These are phyloP conservation scores for Saposhnikovia divaricata DNA, from an alignment of 129 eudicot species.

Conservation along the genomic window DNA sequence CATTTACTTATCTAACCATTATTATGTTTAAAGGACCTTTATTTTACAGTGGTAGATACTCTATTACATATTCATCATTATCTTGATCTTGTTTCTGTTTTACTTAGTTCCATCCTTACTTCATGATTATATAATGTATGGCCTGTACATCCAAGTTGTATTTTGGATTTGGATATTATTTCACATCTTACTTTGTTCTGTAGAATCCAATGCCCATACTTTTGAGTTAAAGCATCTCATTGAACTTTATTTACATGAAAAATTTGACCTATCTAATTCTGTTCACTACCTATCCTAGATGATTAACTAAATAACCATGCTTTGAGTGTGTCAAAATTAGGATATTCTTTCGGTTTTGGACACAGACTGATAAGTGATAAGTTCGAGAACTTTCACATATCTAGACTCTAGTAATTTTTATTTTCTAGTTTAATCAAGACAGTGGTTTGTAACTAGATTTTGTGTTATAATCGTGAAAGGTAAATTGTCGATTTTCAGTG, in stretches of 20 bases:
- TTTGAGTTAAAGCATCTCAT: constrained; percentile 11
- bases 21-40: background rate
- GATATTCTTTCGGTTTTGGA: background rate
- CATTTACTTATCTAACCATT: background rate
- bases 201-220: constrained; percentile 41
- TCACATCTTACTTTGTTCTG: constrained; percentile 7
- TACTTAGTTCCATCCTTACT: background rate
- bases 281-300: background rate
- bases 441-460: background rate
- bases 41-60: constrained; percentile 3
- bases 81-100: background rate
- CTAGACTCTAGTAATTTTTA: background rate
- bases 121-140: background rate
- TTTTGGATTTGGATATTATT: constrained; percentile 19
- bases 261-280: background rate
- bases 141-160: constrained; percentile 9
- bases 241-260: background rate
- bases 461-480: background rate
- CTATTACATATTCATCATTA: background rate
- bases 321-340: background rate
- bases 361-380: background rate
- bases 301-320: background rate
- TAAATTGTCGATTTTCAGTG: constrained; percentile 30
- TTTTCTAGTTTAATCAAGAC: background rate
- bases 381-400: background rate